Evolutionary conservation across 2,329 filamentous ascomycete species (phyloP).

Genomic region (Sarocladiaceae sp.): DNA sequence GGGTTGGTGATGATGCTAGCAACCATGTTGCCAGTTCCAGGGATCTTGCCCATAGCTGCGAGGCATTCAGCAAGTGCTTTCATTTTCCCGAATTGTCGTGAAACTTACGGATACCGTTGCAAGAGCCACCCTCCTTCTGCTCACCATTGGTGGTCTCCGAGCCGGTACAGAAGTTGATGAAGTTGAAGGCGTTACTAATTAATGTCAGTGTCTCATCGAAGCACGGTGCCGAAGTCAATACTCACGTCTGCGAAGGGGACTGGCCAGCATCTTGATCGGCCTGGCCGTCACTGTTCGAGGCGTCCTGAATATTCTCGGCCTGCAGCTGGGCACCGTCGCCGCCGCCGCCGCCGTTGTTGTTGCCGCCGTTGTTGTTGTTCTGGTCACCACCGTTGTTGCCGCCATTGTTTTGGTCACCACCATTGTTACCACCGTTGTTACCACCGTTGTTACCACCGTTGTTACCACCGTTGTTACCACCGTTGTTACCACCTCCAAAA

Average conservation of each 20-base stretch:
- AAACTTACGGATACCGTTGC: constrained; percentile 55
- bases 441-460: constrained; percentile 15
- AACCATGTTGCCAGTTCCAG: constrained; percentile 48
- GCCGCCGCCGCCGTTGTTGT: constrained; percentile 19
- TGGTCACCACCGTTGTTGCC: constrained; percentile 17
- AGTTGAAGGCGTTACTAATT: constrained; percentile 51
- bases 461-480: constrained; percentile 17
- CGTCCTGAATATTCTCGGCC: constrained; percentile 40
- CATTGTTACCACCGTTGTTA: constrained; percentile 15
- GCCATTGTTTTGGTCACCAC: constrained; percentile 21
- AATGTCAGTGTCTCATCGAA: background rate
- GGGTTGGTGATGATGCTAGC: constrained; percentile 49
- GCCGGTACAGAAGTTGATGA: constrained; percentile 56
- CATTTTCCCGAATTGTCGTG: constrained; percentile 13
- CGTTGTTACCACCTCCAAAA: constrained; percentile 13
- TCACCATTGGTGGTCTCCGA: constrained; percentile 53
- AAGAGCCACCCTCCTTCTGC: constrained; percentile 52
- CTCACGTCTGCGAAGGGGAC: constrained; percentile 46
- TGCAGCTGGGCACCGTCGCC: constrained; percentile 30
- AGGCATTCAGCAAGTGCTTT: too few species aligned
- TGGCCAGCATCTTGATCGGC: constrained; percentile 39
- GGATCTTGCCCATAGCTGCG: constrained; percentile 54
- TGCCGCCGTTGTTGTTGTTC: constrained; percentile 20
- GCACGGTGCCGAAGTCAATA: background rate
- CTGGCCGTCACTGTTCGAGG: constrained; percentile 42